These are phyloP conservation scores for Monilinia polystroma DNA, from an alignment of 2,329 filamentous ascomycete genomes.

Conservation along the genomic window DNA sequence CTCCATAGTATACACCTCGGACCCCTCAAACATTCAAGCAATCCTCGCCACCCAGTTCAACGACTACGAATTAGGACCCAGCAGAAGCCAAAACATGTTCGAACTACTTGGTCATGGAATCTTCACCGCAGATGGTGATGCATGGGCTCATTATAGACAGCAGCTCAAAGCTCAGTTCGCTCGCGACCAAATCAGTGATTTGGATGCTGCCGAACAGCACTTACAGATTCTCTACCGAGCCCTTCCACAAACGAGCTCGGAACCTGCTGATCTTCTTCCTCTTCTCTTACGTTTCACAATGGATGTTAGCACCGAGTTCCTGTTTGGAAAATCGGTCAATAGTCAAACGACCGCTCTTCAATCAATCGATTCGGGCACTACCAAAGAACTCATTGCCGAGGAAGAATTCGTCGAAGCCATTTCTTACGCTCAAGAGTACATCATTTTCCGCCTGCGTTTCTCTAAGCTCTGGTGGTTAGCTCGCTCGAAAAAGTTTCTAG, in stretches of 20 bases:
- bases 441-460: conserved; percentile 39
- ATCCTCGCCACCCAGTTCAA: conserved; percentile 40
- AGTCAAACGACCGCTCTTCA: conserved; percentile 45
- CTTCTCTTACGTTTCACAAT: conserved; percentile 54
- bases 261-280: conserved; percentile 44
- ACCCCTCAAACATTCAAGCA: conserved; percentile 40
- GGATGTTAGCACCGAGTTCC: conserved; percentile 54
- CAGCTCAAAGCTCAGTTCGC: conserved; percentile 44
- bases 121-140: conserved; percentile 43
- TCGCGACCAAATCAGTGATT: conserved; percentile 39
- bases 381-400: conserved; percentile 25
- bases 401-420: conserved; percentile 45
- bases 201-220: conserved; percentile 50
- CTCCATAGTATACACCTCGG: conserved; percentile 47
- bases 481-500: conserved; percentile 36
- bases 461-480: conserved; percentile 35
- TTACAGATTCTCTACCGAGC: conserved; percentile 43
- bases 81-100: conserved; percentile 38
- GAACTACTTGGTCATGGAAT: conserved; percentile 42
- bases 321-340: conserved; percentile 52
- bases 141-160: conserved; percentile 43
- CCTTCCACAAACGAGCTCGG: conserved; percentile 30
- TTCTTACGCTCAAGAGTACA: conserved; percentile 40
- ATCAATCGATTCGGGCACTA: conserved; percentile 30
- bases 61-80: conserved; percentile 41